Evolutionary conservation across 805 yeast genomes (phyloP).

Genomic region (Soucietia sequanensis): DNA sequence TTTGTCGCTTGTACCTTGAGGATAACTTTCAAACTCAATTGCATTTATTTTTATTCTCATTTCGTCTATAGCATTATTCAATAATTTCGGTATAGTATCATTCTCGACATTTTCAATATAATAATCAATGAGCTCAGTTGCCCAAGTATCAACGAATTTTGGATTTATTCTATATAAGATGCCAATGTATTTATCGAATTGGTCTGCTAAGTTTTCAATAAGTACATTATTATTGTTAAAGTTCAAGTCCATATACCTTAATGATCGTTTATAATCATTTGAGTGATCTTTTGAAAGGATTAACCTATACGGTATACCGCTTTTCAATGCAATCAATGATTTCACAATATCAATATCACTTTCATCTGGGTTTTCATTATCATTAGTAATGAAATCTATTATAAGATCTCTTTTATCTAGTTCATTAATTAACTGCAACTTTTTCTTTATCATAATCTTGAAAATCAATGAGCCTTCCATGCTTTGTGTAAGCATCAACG

Average conservation of each 20-base stretch:
- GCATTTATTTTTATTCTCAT: no score
- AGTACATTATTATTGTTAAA: neutral
- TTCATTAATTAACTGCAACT: constrained; percentile 4
- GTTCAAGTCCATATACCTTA: neutral
- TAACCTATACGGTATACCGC: constrained; percentile 2
- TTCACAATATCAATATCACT: constrained; percentile 7
- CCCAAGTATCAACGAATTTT: constrained; percentile 2
- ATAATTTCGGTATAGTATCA: neutral
- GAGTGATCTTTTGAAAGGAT: neutral
- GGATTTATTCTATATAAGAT: constrained; percentile 4
- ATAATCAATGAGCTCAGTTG: constrained; percentile 3
- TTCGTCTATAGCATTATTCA: no score
- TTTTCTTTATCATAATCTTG: constrained; percentile 10
- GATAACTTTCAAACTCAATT: no score
- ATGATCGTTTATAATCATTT: neutral
- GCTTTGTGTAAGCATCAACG: constrained; percentile 10
- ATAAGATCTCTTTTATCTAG: constrained; percentile 6
- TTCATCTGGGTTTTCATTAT: neutral
- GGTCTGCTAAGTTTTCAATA: constrained; percentile 2
- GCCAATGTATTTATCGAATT: constrained; percentile 7
- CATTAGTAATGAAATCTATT: constrained; percentile 5
- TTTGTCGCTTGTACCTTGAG: no score
- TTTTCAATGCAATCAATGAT: constrained; percentile 8
- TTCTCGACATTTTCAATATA: constrained; percentile 2
- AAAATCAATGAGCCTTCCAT: constrained; percentile 13